Conservation (phyloP, 2,329 filamentous ascomycete species). For the Nectriaceae sp. region DNA sequence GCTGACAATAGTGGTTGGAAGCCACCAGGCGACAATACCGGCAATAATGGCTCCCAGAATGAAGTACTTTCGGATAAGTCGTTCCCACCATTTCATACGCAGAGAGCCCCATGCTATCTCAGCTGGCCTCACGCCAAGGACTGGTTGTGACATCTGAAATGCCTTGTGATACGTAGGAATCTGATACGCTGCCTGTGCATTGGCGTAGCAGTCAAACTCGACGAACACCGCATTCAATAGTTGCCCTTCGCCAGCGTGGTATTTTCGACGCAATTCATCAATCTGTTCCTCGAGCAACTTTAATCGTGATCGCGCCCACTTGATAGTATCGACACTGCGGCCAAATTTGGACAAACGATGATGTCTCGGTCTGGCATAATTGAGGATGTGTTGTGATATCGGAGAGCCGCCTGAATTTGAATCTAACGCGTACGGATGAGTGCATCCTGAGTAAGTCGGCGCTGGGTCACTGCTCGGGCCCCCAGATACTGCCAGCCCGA, state of each 20-base stretch:
- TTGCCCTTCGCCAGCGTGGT: neutral
- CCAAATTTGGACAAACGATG: neutral
- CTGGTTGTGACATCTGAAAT: slow-evolving; percentile 1
- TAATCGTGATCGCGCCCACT: neutral
- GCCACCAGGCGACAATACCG: neutral
- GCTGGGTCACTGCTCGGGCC: no score
- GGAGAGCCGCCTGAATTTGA: neutral
- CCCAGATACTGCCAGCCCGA: no score
- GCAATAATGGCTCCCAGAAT: neutral
- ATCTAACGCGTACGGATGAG: no score
- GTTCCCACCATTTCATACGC: neutral
- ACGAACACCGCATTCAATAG: neutral
- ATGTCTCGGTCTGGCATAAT: neutral
- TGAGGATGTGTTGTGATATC: neutral
- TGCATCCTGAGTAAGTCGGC: no score
- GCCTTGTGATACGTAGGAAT: neutral
- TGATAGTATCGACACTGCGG: neutral
- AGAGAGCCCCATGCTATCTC: slow-evolving; percentile 1
- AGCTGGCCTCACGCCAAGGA: neutral
- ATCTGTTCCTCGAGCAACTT: neutral
- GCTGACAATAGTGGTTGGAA: no score
- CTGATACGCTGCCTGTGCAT: slow-evolving; percentile 1
- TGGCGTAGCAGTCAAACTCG: neutral
- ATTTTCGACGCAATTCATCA: neutral
- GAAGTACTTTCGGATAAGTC: neutral